Evolutionary conservation across 495 filamentous ascomycete species (phyloP).

Genomic region (Penicillium manginii): DNA sequence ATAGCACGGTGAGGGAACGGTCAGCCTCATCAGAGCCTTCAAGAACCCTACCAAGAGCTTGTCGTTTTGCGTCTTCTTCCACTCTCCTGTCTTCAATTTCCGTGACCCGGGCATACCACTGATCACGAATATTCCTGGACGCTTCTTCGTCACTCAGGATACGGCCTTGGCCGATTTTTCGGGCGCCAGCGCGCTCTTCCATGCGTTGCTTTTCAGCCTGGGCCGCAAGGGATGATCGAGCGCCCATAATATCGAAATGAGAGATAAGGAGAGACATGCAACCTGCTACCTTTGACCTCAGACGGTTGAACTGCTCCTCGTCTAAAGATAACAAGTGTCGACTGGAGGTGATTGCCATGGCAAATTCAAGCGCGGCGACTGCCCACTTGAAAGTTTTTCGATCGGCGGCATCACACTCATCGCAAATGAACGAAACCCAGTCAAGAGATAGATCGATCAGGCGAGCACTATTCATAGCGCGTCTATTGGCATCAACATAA

Average conservation of each 20-base stretch:
- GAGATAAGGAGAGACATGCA: conserved; percentile 98
- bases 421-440: conserved; percentile 97
- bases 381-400: conserved; percentile 97
- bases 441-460: conserved; percentile 90
- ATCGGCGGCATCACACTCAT: conserved; percentile 94
- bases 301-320: conserved; percentile 77
- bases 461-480: conserved; percentile 94
- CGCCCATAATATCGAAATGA: conserved; percentile 99
- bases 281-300: conserved; percentile 88
- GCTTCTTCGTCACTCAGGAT: conserved; percentile 87
- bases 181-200: conserved; percentile 74
- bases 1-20: conserved; percentile 89
- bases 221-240: conserved; percentile 86
- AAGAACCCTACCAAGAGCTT: conserved; percentile 84
- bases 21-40: conserved; percentile 96
- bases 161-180: conserved; percentile 73
- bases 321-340: conserved; percentile 86
- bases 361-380: conserved; percentile 91
- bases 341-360: conserved; percentile 94
- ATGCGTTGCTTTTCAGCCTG: conserved; percentile 85
- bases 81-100: conserved; percentile 78
- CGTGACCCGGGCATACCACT: conserved; percentile 68
- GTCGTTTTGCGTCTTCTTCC: conserved; percentile 82
- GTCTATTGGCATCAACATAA: conserved; percentile 91
- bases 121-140: conserved; percentile 67